Evolutionary conservation across 805 yeast genomes (phyloP), one percentile per base, ranked within the genome.

Genomic region (Kodamaea sagamina): DNA sequence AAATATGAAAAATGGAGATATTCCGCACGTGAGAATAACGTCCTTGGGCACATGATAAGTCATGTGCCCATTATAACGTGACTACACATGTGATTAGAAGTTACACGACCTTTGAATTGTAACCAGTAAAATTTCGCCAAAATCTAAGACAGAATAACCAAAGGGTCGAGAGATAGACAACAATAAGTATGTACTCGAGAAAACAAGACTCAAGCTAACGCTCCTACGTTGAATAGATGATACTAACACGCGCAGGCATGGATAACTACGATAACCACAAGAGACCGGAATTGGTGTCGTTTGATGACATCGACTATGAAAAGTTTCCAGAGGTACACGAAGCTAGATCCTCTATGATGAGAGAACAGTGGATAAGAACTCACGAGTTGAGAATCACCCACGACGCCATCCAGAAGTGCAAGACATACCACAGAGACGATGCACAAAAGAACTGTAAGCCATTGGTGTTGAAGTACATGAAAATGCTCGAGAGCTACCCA

Each of bases 231-330:
- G 8, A 6, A 21, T 8, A 21, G 24, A 21, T 6, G 36, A 32
- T 25, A 43, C 40, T 42, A 58, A 59, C 59, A 32, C 38, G 15
- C 27, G 15, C 19, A 57, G 65, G 57, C 36, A 57, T 63, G 47
- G 60, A 59, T 42, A 55, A 58, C 46, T 70, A 71, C 59, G 65
- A 55, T 26, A 56, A 65, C 53, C 81, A 76, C 58, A 62, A 62
- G 51, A 71, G 80, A 64, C 82, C 87, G 34, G 87, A 83, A 54
- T 74, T 78, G 54, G 92, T 86, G 43, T 86, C 95, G 32, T 87
- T 86, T 59, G 95, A 87, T 66, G 86, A 82, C 50, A 85, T 87
- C 51, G 85, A 85, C 68, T 87, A 87, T 66, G 76, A 76, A 54
- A 79, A 86, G 63, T 73, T 75, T 47, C 65, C 68, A 11, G 81